Conservation (phyloP, 1,139 yeast species). For the Geotrichum klebahnii region DNA sequence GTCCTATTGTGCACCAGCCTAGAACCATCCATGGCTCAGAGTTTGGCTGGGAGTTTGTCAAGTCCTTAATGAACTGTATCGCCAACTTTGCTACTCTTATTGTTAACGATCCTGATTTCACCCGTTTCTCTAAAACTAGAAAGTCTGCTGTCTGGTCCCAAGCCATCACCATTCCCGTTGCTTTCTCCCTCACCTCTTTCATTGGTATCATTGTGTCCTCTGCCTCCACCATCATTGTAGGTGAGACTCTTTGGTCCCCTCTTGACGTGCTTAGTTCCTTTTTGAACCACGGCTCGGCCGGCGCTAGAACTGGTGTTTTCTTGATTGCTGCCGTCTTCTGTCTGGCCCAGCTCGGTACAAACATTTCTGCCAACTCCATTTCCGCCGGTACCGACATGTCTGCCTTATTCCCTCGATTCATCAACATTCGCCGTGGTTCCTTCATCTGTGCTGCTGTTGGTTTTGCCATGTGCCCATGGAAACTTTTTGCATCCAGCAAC, state of each 20-base stretch:
- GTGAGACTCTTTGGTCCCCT: slow-evolving; percentile 79
- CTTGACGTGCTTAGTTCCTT: slow-evolving; percentile 67
- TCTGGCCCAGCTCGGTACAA: slow-evolving; percentile 86
- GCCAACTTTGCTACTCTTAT: slow-evolving; percentile 85
- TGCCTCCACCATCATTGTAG: slow-evolving; percentile 67
- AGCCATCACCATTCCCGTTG: slow-evolving; percentile 62
- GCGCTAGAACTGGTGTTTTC: slow-evolving; percentile 85
- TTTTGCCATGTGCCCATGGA: slow-evolving; percentile 84
- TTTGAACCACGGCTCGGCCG: slow-evolving; percentile 57
- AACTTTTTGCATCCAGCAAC: slow-evolving; percentile 65
- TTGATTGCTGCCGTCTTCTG: slow-evolving; percentile 73
- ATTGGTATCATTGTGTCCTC: slow-evolving; percentile 85
- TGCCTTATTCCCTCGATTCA: slow-evolving; percentile 70
- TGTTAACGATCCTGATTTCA: slow-evolving; percentile 84
- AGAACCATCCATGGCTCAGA: slow-evolving; percentile 52
- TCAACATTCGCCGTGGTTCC: slow-evolving; percentile 80
- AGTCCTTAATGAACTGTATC: slow-evolving; percentile 71
- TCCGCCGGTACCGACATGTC: slow-evolving; percentile 91
- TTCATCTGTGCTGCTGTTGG: slow-evolving; percentile 76
- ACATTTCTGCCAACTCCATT: slow-evolving; percentile 81
- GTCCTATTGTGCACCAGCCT: slow-evolving; percentile 57
- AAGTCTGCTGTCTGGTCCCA: slow-evolving; percentile 52
- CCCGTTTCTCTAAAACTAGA: slow-evolving; percentile 67
- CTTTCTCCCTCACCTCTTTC: slow-evolving; percentile 75
- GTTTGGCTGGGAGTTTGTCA: slow-evolving; percentile 78